Evolutionary conservation across 2,329 filamentous ascomycete species (phyloP).

Genomic region (Aureobasidium sp.): DNA sequence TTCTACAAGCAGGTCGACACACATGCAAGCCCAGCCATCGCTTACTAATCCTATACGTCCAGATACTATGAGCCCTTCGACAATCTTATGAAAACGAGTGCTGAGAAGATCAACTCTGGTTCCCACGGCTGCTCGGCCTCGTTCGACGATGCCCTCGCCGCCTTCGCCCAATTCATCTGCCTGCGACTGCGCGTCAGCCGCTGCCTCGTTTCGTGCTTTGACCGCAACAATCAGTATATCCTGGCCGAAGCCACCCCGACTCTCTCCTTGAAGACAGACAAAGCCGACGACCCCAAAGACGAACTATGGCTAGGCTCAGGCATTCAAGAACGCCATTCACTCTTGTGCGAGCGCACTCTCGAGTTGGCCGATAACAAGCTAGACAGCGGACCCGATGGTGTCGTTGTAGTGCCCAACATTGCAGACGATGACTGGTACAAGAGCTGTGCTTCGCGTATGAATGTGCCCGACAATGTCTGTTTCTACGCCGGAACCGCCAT

Average conservation of each 20-base stretch:
- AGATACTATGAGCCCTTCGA: slow-evolving; percentile 14
- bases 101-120: not conserved
- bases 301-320: slow-evolving; percentile 31
- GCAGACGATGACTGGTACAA: not conserved
- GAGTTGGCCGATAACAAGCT: slow-evolving; percentile 15
- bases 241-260: slow-evolving; percentile 44
- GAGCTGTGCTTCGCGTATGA: not conserved
- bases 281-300: slow-evolving; percentile 29
- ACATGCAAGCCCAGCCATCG: not conserved
- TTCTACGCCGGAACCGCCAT: slow-evolving; percentile 58
- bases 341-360: slow-evolving; percentile 18
- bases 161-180: slow-evolving; percentile 32
- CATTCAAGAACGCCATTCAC: slow-evolving; percentile 11
- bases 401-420: not conserved
- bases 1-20: slow-evolving; percentile 9
- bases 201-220: slow-evolving; percentile 40
- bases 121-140: not conserved
- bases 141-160: slow-evolving; percentile 35
- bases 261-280: slow-evolving; percentile 31
- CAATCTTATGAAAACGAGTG: not conserved
- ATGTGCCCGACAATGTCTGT: not conserved
- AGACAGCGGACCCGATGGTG: slow-evolving; percentile 6
- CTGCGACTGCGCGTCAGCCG: slow-evolving; percentile 31
- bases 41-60: not conserved
- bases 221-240: slow-evolving; percentile 44